Conservation (phyloP, 2,329 filamentous ascomycete genomes). For the Rutstroemia sp. region DNA sequence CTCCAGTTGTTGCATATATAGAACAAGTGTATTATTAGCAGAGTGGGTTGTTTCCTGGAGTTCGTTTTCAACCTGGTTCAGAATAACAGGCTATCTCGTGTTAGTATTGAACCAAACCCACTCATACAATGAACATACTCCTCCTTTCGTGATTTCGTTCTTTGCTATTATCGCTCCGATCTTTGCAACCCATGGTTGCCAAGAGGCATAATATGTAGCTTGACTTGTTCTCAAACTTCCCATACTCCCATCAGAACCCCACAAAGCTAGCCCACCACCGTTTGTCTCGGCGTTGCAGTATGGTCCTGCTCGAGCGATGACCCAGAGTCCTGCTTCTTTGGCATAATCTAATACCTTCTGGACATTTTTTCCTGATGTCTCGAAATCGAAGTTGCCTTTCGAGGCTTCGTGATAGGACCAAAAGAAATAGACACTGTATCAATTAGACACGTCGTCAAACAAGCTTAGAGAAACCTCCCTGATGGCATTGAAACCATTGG, state of each 20-base stretch:
- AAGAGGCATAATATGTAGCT: slow-evolving; percentile 36
- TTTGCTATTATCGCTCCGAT: slow-evolving; percentile 40
- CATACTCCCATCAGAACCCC: slow-evolving; percentile 39
- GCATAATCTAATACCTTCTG: slow-evolving; percentile 43
- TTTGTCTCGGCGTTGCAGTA: slow-evolving; percentile 46
- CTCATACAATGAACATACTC: slow-evolving; percentile 24
- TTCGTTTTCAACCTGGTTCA: slow-evolving; percentile 48
- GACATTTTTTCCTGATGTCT: slow-evolving; percentile 42
- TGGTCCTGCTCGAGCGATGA: slow-evolving; percentile 43
- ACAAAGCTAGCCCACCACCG: slow-evolving; percentile 39
- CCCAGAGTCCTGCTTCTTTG: slow-evolving; percentile 43
- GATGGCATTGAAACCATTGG: slow-evolving; percentile 45
- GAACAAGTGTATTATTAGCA: slow-evolving; percentile 38
- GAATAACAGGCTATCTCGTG: slow-evolving; percentile 35
- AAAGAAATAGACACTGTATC: slow-evolving; percentile 38
- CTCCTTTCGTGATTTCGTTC: slow-evolving; percentile 43
- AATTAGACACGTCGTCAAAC: slow-evolving; percentile 6
- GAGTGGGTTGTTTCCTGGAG: slow-evolving; percentile 37
- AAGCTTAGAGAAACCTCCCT: slow-evolving; percentile 25
- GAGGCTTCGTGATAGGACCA: slow-evolving; percentile 42
- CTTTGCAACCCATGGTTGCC: slow-evolving; percentile 40
- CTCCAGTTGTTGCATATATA: slow-evolving; percentile 46
- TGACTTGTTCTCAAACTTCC: slow-evolving; percentile 37
- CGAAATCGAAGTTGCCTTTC: slow-evolving; percentile 41
- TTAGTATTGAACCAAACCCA: slow-evolving; percentile 33